Percentiles rank a stretch among this genome's conserved stretches.
These are phyloP conservation scores for Solanum paucissectum DNA, from an alignment of 257 asterid genomes.

Conservation along the genomic window DNA sequence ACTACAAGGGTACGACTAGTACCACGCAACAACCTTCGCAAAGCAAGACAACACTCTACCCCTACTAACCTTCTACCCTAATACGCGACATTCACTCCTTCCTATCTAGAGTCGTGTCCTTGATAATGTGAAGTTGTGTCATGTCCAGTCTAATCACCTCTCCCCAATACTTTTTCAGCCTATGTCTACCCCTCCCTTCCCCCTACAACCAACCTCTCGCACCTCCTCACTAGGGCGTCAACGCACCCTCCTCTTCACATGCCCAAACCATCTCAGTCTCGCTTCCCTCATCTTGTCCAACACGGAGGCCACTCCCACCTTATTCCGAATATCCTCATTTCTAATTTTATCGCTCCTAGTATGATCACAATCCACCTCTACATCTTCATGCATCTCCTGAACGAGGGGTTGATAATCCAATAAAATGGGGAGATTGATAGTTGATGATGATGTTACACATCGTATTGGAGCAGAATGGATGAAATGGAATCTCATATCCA, in stretches of 20 bases:
- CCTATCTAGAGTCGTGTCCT: not conserved
- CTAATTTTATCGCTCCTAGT: not conserved
- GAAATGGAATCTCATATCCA: not conserved
- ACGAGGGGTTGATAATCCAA: not conserved
- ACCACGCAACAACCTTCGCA: not conserved
- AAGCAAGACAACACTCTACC: not conserved
- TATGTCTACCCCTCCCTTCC: not conserved
- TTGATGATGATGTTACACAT: not conserved
- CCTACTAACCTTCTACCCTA: not conserved
- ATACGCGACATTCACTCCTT: not conserved
- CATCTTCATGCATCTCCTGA: not conserved
- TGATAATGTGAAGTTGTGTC: not conserved
- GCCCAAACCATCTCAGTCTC: not conserved
- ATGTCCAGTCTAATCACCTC: not conserved
- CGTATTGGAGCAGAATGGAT: not conserved
- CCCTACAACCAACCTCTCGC: not conserved
- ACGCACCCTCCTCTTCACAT: not conserved
- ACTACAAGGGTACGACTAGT: not conserved
- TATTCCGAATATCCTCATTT: not conserved
- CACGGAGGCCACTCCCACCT: not conserved
- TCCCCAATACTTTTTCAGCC: not conserved
- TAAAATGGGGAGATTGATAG: not conserved
- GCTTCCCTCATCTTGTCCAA: not conserved
- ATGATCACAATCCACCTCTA: not conserved
- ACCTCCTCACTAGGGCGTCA: not conserved